These are phyloP conservation scores for Aspergillus ochraceus DNA, from an alignment of 2,329 filamentous ascomycete species.

Conservation along the genomic window DNA sequence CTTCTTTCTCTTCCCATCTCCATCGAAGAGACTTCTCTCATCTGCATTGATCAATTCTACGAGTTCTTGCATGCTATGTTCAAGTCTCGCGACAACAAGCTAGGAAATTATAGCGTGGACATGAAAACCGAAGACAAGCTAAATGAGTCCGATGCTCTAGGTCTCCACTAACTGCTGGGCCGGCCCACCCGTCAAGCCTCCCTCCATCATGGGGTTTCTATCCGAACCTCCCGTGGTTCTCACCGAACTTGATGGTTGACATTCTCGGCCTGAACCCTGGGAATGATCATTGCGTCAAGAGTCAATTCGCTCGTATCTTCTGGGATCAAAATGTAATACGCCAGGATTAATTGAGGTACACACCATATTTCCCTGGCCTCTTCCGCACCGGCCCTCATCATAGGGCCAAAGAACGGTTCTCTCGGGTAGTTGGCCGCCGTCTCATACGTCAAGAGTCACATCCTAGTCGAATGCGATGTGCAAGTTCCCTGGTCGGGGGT, in stretches of 20 bases:
- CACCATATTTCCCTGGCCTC: constrained; percentile 3
- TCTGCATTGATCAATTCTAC: neutral
- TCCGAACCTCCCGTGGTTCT: constrained; percentile 4
- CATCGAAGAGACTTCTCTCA: neutral
- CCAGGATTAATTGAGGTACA: constrained; percentile 4
- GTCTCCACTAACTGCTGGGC: neutral
- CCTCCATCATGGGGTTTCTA: neutral
- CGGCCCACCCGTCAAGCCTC: neutral
- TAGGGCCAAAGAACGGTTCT: constrained; percentile 9
- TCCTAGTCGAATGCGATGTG: neutral
- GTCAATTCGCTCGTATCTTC: constrained; percentile 7
- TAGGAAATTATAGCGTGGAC: neutral
- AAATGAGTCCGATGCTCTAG: neutral
- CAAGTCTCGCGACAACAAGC: neutral
- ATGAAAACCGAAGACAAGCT: neutral
- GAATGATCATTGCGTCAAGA: constrained; percentile 11
- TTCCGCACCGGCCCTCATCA: constrained; percentile 2
- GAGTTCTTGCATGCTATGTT: neutral
- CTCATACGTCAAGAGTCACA: constrained; percentile 23
- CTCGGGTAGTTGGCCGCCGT: constrained; percentile 14
- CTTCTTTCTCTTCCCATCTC: neutral
- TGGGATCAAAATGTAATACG: neutral
- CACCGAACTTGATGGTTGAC: constrained; percentile 11
- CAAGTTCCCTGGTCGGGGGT: neutral
- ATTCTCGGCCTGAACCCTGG: constrained; percentile 15